Conservation (phyloP, 768 basidiomycete genomes). For the Arthromyces matolae region DNA sequence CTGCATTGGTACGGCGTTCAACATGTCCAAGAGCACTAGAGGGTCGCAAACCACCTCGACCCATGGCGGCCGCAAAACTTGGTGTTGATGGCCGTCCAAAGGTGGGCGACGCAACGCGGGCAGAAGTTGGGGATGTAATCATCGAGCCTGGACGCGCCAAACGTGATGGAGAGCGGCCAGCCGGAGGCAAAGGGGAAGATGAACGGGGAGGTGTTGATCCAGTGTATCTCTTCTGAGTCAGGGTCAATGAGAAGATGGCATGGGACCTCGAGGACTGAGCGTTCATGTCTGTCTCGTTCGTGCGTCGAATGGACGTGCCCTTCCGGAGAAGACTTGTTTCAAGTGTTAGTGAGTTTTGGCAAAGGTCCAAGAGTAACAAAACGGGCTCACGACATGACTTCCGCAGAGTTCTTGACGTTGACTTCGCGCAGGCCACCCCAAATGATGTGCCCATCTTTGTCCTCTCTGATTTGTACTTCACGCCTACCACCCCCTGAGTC, state of each 20-base stretch:
- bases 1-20: conserved; percentile 33
- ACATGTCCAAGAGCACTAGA: conserved; percentile 77
- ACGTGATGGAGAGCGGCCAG: conserved; percentile 72
- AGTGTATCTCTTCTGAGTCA: conserved; percentile 84
- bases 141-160: conserved; percentile 82
- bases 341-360: conserved; percentile 9
- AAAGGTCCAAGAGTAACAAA: conserved; percentile 13
- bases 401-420: conserved; percentile 72
- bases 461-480: conserved; percentile 94
- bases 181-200: conserved; percentile 71
- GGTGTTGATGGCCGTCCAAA: conserved; percentile 77
- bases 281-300: conserved; percentile 98
- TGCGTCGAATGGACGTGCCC: conserved; percentile 87
- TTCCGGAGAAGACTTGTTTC: conserved; percentile 71
- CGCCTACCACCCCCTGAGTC: conserved; percentile 64
- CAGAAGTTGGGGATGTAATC: conserved; percentile 43
- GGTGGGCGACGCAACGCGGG: conserved; percentile 71
- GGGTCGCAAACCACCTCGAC: conserved; percentile 67
- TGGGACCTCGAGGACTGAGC: conserved; percentile 97
- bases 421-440: conserved; percentile 96
- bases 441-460: conserved; percentile 93
- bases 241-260: conserved; percentile 95
- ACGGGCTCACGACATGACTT: conserved; percentile 86
- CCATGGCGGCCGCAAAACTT: conserved; percentile 73
- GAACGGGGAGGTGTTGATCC: conserved; percentile 70